Evolutionary conservation across 2,329 filamentous ascomycete genomes (phyloP), one percentile per base, ranked within the genome.

Genomic region (Sordariomycetes sp.): DNA sequence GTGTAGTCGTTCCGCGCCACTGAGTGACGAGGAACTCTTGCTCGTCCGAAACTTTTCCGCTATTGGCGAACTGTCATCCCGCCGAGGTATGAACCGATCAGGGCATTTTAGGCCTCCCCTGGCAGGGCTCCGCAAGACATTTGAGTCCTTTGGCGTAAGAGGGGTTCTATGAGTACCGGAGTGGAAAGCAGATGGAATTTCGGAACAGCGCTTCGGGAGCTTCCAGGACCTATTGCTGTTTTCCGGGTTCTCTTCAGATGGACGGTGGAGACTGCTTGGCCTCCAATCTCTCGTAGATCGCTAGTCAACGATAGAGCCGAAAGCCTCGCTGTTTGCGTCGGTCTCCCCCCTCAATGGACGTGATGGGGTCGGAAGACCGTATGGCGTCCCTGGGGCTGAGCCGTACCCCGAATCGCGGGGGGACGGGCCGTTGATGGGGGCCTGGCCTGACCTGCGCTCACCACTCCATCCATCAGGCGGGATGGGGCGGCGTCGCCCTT

Each of bases 11-110:
- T 59, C 58, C 14, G 53, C 18, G 5, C 24, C 22, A 6, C 53
- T 50, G 16, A 59, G 34, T 14, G 40, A 52, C 4, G 32, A 40
- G 32, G 5, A 37, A 32, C 43, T 55, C 25, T 55, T 55, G 46
- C 43, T 46, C 14, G 53, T 46, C 32, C 51, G 22, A 28, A 55
- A 32, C 46, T 53, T 59, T 20, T 59, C 53, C 3, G 48, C 34
- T 20, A 52, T 34, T n/a, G 58, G 54, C 18, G 53, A 55, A 10
- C 55, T 34, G 18, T 35, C 20, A 43, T 59, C 43, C 20, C 58
- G 53, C 32, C 24, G 48, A 12, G 58, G 58, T 40, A 59, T 59
- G 14, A 59, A 59, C 14, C 58, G 43, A 40, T 59, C 58, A 18
- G 53, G 58, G 10, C 16, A 54, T 28, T 51, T 54, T 32, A 50